These are phyloP conservation scores for Biscutella laevigata DNA, from an alignment of 441 rosid genomes.

Conservation along the genomic window DNA sequence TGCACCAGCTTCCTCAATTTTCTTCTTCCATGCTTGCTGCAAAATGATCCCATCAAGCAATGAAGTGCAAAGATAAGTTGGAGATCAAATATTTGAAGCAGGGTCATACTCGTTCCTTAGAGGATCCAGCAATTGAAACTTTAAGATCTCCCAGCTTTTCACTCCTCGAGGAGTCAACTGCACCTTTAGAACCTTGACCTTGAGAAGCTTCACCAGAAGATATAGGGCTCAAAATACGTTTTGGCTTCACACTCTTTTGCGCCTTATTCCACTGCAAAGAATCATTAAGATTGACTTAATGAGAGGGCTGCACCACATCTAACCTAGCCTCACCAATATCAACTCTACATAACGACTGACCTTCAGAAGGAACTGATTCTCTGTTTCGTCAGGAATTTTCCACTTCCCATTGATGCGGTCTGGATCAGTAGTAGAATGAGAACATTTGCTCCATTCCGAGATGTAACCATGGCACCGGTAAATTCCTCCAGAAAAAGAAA, in stretches of 20 bases:
- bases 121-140: constrained; percentile 57
- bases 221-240: constrained; percentile 45
- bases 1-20: constrained; percentile 75
- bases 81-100: neutral
- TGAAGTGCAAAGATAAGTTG: neutral
- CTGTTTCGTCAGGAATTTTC: constrained; percentile 68
- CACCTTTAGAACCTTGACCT: constrained; percentile 37
- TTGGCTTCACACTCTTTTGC: constrained; percentile 62
- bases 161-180: constrained; percentile 38
- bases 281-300: constrained; percentile 13
- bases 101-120: constrained; percentile 48
- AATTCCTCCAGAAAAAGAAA: constrained; percentile 69
- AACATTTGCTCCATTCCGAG: constrained; percentile 94
- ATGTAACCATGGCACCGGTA: constrained; percentile 65
- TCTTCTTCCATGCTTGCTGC: constrained; percentile 80
- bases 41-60: constrained; percentile 21
- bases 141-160: constrained; percentile 67
- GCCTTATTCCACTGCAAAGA: constrained; percentile 81
- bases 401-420: constrained; percentile 66
- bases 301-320: neutral
- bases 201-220: constrained; percentile 33
- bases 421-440: constrained; percentile 65
- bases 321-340: neutral
- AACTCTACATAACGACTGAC: constrained; percentile 23
- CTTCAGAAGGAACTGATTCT: constrained; percentile 60